These are phyloP conservation scores for Solanum pimpinellifolium DNA, from an alignment of 257 asterid genomes.

Conservation along the genomic window DNA sequence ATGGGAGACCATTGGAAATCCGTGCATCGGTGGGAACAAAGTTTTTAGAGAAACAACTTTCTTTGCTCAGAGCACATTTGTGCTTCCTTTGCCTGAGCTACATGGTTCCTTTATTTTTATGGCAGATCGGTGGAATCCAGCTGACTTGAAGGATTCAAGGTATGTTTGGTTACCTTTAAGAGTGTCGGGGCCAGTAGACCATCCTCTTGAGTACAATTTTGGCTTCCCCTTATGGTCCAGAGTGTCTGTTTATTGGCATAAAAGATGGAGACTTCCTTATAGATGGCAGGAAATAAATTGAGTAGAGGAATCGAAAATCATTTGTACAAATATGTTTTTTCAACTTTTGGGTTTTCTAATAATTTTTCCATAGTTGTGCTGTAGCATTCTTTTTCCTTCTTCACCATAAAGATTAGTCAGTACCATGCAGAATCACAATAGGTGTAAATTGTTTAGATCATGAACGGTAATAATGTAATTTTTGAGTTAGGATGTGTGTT, in stretches of 20 bases:
- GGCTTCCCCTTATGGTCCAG: constrained; percentile 94
- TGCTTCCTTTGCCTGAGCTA: constrained; percentile 64
- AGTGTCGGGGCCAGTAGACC: constrained; percentile 70
- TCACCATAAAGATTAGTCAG: neutral
- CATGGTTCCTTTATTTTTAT: constrained; percentile 60
- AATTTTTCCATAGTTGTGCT: neutral
- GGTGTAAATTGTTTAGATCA: neutral
- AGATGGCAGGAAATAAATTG: constrained; percentile 21
- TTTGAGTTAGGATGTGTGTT: neutral
- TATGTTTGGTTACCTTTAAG: constrained; percentile 86
- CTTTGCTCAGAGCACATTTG: constrained; percentile 78
- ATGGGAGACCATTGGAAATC: constrained; percentile 91
- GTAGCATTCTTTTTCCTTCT: neutral
- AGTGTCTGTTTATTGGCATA: constrained; percentile 90
- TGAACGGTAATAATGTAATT: neutral
- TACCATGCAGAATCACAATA: neutral
- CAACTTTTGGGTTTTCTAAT: neutral
- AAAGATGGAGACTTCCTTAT: constrained; percentile 81
- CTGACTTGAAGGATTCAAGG: constrained; percentile 83
- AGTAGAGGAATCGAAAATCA: neutral
- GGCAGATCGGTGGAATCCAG: constrained; percentile 98
- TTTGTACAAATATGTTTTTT: neutral
- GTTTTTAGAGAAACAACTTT: constrained; percentile 48
- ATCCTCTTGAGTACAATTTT: constrained; percentile 67
- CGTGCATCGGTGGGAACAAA: constrained; percentile 90